phyloP scores from a whole-genome alignment of 768 basidiomycete species.

The Podaxis sp. region DNA sequence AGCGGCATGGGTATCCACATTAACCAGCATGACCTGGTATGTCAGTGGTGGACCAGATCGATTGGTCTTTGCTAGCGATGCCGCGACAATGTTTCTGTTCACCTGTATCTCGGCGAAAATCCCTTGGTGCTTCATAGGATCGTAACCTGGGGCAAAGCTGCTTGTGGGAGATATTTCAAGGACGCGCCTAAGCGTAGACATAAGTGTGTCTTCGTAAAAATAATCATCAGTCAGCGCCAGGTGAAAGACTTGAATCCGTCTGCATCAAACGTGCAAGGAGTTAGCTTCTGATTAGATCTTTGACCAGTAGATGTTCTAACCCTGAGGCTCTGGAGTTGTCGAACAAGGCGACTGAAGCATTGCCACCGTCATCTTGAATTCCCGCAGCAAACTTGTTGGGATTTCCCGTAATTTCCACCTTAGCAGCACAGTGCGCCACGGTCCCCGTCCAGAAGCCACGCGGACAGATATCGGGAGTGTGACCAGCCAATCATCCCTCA shows the following conservation, averaged over 20 bases:
- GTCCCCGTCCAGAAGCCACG: slow-evolving; percentile 3
- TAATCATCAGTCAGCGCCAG: neutral
- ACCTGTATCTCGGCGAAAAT: slow-evolving; percentile 13
- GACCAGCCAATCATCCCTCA: slow-evolving; percentile 44
- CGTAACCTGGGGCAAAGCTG: neutral
- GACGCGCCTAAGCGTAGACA: neutral
- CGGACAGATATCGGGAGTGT: slow-evolving; percentile 25
- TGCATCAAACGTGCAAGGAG: neutral
- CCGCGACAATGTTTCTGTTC: slow-evolving; percentile 6
- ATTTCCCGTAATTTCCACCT: slow-evolving; percentile 3
- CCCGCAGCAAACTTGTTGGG: slow-evolving; percentile 9
- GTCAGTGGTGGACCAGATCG: neutral
- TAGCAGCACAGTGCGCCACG: neutral
- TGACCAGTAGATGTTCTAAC: neutral
- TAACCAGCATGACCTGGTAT: slow-evolving; percentile 8
- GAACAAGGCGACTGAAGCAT: neutral
- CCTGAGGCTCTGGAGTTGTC: neutral
- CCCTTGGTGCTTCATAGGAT: neutral
- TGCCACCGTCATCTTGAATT: neutral
- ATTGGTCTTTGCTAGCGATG: slow-evolving; percentile 4
- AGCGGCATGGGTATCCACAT: neutral
- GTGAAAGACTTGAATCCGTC: neutral
- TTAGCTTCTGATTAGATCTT: neutral
- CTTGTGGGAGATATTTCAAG: neutral
- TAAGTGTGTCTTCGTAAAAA: neutral